These are phyloP conservation scores for Penicillium salamii DNA, from an alignment of 495 filamentous ascomycete genomes.

Conservation along the genomic window DNA sequence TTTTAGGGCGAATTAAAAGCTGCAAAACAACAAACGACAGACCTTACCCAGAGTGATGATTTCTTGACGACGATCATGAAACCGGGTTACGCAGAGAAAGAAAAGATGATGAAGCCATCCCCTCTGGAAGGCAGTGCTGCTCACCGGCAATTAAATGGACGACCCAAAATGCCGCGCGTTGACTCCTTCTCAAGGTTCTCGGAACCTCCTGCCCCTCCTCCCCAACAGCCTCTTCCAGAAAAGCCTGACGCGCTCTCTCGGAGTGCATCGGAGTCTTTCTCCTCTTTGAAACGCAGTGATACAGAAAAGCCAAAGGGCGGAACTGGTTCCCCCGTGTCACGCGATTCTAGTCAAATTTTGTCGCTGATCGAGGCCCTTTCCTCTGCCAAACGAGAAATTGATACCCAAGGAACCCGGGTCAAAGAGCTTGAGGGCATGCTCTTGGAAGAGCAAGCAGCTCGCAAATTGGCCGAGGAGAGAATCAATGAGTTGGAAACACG, in stretches of 20 bases:
- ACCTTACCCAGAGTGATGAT: constrained; percentile 75
- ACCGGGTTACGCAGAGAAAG: constrained; percentile 64
- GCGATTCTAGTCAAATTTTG: constrained; percentile 70
- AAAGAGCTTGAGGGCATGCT: constrained; percentile 79
- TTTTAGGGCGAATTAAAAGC: constrained; percentile 78
- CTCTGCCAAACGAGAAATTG: constrained; percentile 74
- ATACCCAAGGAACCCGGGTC: constrained; percentile 71
- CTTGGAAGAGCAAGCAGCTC: constrained; percentile 72
- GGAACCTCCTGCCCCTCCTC: constrained; percentile 86
- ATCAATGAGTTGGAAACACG: constrained; percentile 65
- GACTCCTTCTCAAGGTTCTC: constrained; percentile 65
- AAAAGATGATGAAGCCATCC: constrained; percentile 42
- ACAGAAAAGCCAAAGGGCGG: constrained; percentile 68
- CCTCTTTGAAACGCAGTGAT: constrained; percentile 65
- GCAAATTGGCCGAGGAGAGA: constrained; percentile 78
- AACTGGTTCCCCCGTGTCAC: constrained; percentile 59
- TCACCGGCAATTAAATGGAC: constrained; percentile 42
- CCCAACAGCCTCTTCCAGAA: constrained; percentile 85
- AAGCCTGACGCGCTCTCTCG: constrained; percentile 71
- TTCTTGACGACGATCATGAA: constrained; percentile 74
- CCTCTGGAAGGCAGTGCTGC: constrained; percentile 33
- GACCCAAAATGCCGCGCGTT: constrained; percentile 56
- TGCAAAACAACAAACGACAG: constrained; percentile 81
- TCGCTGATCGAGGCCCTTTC: constrained; percentile 79
- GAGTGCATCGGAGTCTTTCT: constrained; percentile 39